Evolutionary conservation across 352 stramenopile genomes (phyloP).

Genomic region (Pythium insidiosum): DNA sequence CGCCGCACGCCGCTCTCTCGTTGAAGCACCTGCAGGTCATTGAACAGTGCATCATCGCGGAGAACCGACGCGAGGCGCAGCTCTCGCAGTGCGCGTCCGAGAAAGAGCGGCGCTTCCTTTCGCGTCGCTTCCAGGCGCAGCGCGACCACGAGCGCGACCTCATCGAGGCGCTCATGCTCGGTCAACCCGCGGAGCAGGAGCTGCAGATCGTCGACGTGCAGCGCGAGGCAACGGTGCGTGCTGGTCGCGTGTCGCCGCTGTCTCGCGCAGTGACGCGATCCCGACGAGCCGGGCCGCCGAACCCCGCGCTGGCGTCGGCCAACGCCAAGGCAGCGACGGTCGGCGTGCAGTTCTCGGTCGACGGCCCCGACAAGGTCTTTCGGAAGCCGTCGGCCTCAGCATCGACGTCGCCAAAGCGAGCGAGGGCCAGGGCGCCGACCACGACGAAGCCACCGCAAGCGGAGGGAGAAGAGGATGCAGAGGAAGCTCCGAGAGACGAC

Average conservation of each 20-base stretch:
- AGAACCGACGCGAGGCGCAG: conserved; percentile 58
- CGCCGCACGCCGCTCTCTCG: conserved; percentile 20
- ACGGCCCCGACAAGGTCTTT: too few relatives aligned
- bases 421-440: too few relatives aligned
- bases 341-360: too few relatives aligned
- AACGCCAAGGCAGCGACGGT: too few relatives aligned
- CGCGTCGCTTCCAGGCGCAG: conserved; percentile 51
- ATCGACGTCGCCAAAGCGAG: too few relatives aligned
- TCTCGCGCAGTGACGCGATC: too few relatives aligned
- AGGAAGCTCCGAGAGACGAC: too few relatives aligned
- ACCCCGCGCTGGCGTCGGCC: too few relatives aligned
- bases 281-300: neutral
- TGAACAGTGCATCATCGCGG: conserved; percentile 61
- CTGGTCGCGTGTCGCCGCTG: conserved; percentile 2
- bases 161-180: conserved; percentile 51
- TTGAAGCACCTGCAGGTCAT: conserved; percentile 60
- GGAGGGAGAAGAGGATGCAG: too few relatives aligned
- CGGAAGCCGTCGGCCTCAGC: too few relatives aligned
- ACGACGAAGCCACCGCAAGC: too few relatives aligned
- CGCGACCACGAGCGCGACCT: conserved; percentile 43
- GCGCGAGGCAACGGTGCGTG: neutral
- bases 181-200: conserved; percentile 16
- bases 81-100: conserved; percentile 39
- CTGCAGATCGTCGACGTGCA: conserved; percentile 28
- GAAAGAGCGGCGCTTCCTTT: conserved; percentile 32